Percentiles rank a stretch among this genome's conserved stretches.
These are phyloP conservation scores for Vaccinium vitisidaea DNA, from an alignment of 148 eudicot species.

Conservation along the genomic window DNA sequence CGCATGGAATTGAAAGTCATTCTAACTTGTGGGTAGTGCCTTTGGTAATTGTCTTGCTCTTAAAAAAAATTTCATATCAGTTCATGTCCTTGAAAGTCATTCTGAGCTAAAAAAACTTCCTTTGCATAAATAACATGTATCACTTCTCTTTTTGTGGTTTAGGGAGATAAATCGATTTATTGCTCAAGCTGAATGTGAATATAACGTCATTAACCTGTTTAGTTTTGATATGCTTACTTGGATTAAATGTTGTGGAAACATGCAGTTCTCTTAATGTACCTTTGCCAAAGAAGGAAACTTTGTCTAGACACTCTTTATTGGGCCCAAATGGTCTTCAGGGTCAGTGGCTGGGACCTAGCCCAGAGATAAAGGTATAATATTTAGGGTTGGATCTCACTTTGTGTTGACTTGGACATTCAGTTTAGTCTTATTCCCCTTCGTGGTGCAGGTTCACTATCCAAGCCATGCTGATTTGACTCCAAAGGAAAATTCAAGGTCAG, in stretches of 20 bases:
- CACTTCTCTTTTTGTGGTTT: background rate
- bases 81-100: background rate
- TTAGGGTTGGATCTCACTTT: background rate
- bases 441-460: constrained; percentile 77
- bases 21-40: constrained; percentile 3
- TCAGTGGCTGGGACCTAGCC: constrained; percentile 77
- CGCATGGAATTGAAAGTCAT: background rate
- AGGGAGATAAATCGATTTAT: constrained; percentile 4
- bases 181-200: background rate
- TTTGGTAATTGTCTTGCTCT: constrained; percentile 1
- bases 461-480: constrained; percentile 52
- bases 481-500: constrained; percentile 62
- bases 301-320: constrained; percentile 90
- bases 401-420: background rate
- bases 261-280: constrained; percentile 69
- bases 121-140: background rate
- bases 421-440: constrained; percentile 18
- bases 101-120: background rate
- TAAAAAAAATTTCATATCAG: background rate
- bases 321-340: constrained; percentile 87
- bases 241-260: constrained; percentile 12
- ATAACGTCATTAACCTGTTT: background rate
- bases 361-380: constrained; percentile 64
- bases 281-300: constrained; percentile 85
- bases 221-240: background rate